These are phyloP conservation scores for Pugionium dolabratum DNA, from an alignment of 345 rosid species.

Conservation along the genomic window DNA sequence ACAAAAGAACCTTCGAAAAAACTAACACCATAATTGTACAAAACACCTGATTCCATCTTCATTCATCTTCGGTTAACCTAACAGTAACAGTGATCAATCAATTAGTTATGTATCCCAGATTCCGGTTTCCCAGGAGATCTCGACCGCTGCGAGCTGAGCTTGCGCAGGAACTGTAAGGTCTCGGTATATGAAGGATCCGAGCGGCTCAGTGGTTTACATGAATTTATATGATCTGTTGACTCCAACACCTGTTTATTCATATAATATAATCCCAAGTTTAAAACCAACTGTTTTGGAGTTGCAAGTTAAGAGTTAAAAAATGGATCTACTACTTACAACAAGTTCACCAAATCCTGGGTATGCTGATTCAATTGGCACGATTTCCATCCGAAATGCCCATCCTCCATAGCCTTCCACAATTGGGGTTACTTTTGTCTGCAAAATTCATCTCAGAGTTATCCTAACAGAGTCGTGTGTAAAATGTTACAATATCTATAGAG, in stretches of 20 bases:
- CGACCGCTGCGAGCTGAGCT: constrained; percentile 53
- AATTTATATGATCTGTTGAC: constrained; percentile 94
- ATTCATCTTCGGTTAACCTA: constrained; percentile 15
- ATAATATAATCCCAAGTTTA: too few species aligned
- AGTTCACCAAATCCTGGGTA: constrained; percentile 98
- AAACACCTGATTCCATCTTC: background rate
- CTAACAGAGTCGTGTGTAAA: background rate
- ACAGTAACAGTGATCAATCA: constrained; percentile 6
- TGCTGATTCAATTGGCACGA: constrained; percentile 95
- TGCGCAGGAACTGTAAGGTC: constrained; percentile 63
- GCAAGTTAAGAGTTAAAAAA: background rate
- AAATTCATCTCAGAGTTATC: background rate
- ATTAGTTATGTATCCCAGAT: constrained; percentile 21
- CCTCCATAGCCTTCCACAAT: constrained; percentile 98
- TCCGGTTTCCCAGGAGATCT: constrained; percentile 31
- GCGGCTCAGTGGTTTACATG: constrained; percentile 88
- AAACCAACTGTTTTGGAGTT: background rate
- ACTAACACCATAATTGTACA: too few species aligned
- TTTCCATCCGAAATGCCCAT: constrained; percentile 93
- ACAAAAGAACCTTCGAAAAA: background rate
- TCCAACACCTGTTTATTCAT: constrained; percentile 66
- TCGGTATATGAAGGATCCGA: constrained; percentile 79
- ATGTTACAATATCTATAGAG: constrained; percentile 8
- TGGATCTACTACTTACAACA: constrained; percentile 58
- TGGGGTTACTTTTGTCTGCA: constrained; percentile 95